A percentile compares a stretch with the other conserved stretches of the same genome.
Conservation (phyloP, 345 rosid species). For the Citrus reticulata region DNA sequence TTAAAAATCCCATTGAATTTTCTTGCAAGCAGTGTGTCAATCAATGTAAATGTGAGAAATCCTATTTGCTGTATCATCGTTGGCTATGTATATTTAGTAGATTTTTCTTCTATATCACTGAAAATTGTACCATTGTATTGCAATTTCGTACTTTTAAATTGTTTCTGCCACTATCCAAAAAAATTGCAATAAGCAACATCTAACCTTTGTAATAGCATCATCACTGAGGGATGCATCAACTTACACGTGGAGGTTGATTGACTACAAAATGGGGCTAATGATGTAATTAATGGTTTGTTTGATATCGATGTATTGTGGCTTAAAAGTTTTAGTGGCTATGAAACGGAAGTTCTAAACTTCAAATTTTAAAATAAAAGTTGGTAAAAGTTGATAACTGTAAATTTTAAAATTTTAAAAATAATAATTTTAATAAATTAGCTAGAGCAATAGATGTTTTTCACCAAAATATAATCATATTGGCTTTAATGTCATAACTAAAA, state of each 20-base stretch:
- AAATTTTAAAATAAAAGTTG: too few species aligned
- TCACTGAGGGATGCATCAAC: neutral
- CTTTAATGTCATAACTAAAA: too few species aligned
- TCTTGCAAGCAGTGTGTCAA: neutral
- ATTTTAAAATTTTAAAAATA: too few species aligned
- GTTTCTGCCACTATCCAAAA: neutral
- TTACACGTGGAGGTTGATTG: neutral
- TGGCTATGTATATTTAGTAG: neutral
- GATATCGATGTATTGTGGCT: too few species aligned
- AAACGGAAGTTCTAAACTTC: too few species aligned
- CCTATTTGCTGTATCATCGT: neutral
- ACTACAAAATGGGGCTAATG: neutral
- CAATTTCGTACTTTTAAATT: neutral
- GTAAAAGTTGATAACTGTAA: too few species aligned
- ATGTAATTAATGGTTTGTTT: neutral
- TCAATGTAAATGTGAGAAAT: neutral
- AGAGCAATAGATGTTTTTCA: too few species aligned
- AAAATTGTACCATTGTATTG: neutral
- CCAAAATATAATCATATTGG: too few species aligned
- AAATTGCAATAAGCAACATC: neutral
- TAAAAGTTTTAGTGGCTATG: too few species aligned
- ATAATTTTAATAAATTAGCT: too few species aligned
- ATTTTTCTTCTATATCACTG: neutral
- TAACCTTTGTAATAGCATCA: neutral
- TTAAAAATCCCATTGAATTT: slow-evolving; percentile 22